phyloP scores from a whole-genome alignment of 805 yeast genomes.

The Candida silvicultrix region DNA sequence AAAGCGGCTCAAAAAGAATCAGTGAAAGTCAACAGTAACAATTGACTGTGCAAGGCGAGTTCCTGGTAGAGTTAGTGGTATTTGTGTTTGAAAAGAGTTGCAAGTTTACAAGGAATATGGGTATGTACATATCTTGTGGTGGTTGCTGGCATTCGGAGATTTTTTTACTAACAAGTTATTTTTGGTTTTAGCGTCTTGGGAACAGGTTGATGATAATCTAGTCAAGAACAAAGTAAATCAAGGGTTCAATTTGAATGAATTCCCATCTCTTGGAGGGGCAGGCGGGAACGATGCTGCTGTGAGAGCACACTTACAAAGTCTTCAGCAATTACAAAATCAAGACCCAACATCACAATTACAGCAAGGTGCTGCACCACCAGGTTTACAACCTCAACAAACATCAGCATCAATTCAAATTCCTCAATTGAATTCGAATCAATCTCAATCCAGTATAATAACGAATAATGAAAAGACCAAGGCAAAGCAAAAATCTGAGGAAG shows the following conservation, averaged over 20 bases:
- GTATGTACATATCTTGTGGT: no score
- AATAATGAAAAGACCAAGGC: background rate
- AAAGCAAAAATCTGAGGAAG: constrained; percentile 13
- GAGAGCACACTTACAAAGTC: constrained; percentile 7
- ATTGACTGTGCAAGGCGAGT: no score
- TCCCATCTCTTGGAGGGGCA: background rate
- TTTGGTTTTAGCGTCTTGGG: constrained; percentile 7
- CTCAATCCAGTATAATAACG: background rate
- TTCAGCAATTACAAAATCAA: background rate
- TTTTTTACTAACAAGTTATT: background rate
- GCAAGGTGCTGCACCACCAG: background rate
- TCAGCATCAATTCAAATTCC: constrained; percentile 2
- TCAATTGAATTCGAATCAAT: constrained; percentile 2
- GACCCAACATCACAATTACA: background rate
- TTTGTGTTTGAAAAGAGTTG: no score
- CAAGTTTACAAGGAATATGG: no score
- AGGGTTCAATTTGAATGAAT: background rate
- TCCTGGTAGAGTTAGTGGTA: no score
- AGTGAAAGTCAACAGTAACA: background rate
- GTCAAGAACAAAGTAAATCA: constrained; percentile 2
- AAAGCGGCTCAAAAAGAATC: background rate
- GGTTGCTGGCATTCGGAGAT: no score
- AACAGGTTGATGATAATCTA: constrained; percentile 8
- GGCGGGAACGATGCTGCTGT: background rate
- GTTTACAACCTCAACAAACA: constrained; percentile 2